Evolutionary conservation across 2,329 filamentous ascomycete species (phyloP), one percentile per base, ranked within the genome.

Genomic region (Neophaeococcomyces aloes): DNA sequence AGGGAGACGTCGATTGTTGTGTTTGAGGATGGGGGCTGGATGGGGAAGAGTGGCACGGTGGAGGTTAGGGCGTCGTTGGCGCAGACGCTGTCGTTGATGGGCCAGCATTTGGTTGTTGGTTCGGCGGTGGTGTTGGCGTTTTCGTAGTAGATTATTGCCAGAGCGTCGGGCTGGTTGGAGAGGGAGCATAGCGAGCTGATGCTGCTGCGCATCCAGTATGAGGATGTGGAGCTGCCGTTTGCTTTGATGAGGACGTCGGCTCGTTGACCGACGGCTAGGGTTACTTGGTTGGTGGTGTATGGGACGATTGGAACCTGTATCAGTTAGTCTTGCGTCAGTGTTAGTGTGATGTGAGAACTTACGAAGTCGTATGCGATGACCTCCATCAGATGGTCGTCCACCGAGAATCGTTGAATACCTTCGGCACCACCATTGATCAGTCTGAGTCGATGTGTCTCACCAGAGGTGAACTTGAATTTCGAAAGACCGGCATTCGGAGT

Each of bases 361-460:
- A 27, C 23, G 13, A 48, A 50, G 36, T 53, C 78, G n/a, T 60
- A 63, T 0, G 69, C 65, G 30, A 81, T 76, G 29, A 81, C 75
- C 0, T 65, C 71, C 51, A 81, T 57, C 0, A 56, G 67, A 56
- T 81, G 78, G 39, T 71, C 68, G 31, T 70, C 67, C 19, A 69
- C 63, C 34, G 58, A 61, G 54, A 81, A 76, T 36, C 69, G 62
- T 57, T 73, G 65, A 45, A 71, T 59, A 27, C 63, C 67, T 55
- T 77, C 65, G 42, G 68, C 61, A 29, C 75, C 65, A 36, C 59
- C 54, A 48, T 63, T 63, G 48, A 64, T 60, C 13, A 65, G 23
- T 18, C 56, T 39, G 49, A 68, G 14, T 38, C 63, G 45, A 38
- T 61, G 51, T 37, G 57, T 59, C 49, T 62, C 62, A 25, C 58